Conservation (phyloP, 2,329 filamentous ascomycete species). For the Phymatotrichopsis omnivora region DNA sequence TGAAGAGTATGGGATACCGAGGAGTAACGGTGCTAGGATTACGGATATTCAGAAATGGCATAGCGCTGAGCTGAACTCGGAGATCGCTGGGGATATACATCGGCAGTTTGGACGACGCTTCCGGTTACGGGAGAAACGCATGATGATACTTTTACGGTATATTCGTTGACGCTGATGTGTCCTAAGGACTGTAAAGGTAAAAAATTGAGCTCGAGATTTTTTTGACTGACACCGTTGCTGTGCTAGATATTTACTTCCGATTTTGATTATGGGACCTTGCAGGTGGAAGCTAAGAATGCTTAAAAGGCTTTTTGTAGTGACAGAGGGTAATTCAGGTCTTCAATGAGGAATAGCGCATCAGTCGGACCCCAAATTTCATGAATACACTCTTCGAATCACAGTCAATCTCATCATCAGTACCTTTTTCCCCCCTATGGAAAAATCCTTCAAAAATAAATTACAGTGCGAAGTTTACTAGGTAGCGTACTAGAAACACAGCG, state of each 20-base stretch:
- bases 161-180: neutral
- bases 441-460: too few relatives aligned
- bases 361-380: too few relatives aligned
- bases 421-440: too few relatives aligned
- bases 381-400: too few relatives aligned
- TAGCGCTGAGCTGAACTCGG: constrained; percentile 22
- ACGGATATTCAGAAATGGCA: constrained; percentile 26
- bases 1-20: constrained; percentile 28
- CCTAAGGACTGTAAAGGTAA: neutral
- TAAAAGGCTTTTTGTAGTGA: too few relatives aligned
- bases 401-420: too few relatives aligned
- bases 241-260: constrained; percentile 1
- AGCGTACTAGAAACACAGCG: too few relatives aligned
- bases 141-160: constrained; percentile 28
- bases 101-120: constrained; percentile 29
- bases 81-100: constrained; percentile 28
- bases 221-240: neutral
- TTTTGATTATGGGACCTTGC: constrained; percentile 11
- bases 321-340: too few relatives aligned
- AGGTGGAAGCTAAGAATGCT: constrained; percentile 20
- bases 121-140: constrained; percentile 27
- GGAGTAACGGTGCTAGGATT: constrained; percentile 23
- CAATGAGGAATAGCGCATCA: too few relatives aligned
- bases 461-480: too few relatives aligned
- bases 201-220: neutral